Conservation (phyloP, 208 protist species). For the Trypanosoma rangeli region DNA sequence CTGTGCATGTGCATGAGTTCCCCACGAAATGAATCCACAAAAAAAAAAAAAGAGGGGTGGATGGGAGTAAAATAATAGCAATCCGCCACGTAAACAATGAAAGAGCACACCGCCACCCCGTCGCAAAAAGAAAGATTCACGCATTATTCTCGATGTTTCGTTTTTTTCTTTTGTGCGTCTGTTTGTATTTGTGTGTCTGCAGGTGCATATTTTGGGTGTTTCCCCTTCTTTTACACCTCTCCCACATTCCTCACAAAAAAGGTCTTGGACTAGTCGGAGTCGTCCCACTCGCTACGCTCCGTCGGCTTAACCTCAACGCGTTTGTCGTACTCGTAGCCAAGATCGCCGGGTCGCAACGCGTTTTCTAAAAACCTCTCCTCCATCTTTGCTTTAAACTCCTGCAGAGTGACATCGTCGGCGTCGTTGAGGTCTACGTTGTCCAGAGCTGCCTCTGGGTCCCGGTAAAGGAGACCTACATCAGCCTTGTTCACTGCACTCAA, state of each 20-base stretch:
- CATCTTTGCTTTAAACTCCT: slow-evolving; percentile 91
- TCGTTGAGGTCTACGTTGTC: slow-evolving; percentile 89
- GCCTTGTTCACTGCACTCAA: slow-evolving; percentile 58
- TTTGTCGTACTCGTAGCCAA: slow-evolving; percentile 86
- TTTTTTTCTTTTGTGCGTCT: background rate
- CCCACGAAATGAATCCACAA: background rate
- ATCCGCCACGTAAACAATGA: background rate
- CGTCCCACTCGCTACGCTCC: slow-evolving; percentile 85
- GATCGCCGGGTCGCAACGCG: slow-evolving; percentile 74
- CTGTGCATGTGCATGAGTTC: background rate
- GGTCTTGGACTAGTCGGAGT: slow-evolving; percentile 32
- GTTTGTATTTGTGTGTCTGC: background rate
- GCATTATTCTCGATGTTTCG: background rate
- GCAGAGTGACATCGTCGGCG: slow-evolving; percentile 83
- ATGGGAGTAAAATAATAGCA: background rate
- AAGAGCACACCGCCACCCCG: background rate
- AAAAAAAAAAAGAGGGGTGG: background rate
- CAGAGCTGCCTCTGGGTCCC: slow-evolving; percentile 81
- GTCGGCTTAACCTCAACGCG: slow-evolving; percentile 73
- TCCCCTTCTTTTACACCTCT: background rate
- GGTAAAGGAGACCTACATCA: slow-evolving; percentile 87
- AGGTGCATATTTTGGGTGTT: background rate
- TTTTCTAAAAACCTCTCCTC: slow-evolving; percentile 74
- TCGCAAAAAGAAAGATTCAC: background rate
- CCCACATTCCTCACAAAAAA: background rate